Percentiles rank a stretch among this genome's conserved stretches.
Conservation (phyloP, 78 protist species). For the Guillardia theta region DNA sequence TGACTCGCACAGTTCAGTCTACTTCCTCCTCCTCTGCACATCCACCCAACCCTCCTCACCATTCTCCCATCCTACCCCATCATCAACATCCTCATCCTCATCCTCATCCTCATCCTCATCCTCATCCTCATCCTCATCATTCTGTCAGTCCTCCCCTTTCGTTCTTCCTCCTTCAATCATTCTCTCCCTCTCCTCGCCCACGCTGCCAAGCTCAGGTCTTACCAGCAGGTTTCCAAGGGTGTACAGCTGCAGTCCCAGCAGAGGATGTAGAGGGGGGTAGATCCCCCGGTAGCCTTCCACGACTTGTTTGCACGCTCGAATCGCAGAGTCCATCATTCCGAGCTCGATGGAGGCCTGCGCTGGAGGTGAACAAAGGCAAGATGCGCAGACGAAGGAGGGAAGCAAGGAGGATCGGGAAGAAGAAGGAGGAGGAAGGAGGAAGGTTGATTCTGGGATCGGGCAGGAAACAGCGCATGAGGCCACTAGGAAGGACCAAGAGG, state of each 20-base stretch:
- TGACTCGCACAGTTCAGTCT: too few species aligned
- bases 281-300: background rate
- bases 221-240: constrained; percentile 21
- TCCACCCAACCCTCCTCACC: too few species aligned
- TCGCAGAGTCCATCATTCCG: background rate
- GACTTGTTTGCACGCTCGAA: background rate
- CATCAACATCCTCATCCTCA: too few species aligned
- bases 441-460: background rate
- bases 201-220: too few species aligned
- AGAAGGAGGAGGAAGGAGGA: background rate
- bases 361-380: background rate
- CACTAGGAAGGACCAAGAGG: background rate
- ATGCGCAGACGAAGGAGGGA: background rate
- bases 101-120: too few species aligned
- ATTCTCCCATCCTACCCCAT: too few species aligned
- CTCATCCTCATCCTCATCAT: too few species aligned
- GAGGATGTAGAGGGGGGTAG: constrained; percentile 1
- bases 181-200: too few species aligned
- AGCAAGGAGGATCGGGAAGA: background rate
- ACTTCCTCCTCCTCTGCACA: too few species aligned
- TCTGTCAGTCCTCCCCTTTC: too few species aligned
- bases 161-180: too few species aligned
- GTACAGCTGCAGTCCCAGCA: background rate
- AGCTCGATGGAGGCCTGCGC: background rate
- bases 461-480: background rate